These are phyloP conservation scores for Myxozyma melibiosi DNA, from an alignment of 805 yeast species.

Conservation along the genomic window DNA sequence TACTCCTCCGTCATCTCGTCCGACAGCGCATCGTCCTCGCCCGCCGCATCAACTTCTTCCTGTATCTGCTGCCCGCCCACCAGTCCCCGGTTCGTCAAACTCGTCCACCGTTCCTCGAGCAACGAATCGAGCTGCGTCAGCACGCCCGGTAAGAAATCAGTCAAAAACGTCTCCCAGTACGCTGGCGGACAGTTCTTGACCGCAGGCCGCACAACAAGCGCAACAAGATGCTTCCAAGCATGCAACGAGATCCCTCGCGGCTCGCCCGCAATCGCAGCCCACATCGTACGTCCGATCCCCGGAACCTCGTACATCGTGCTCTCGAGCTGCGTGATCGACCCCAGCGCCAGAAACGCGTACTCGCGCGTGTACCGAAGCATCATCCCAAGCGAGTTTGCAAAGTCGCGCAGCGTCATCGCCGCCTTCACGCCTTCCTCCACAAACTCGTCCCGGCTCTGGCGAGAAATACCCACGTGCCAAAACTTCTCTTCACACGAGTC, in stretches of 20 bases:
- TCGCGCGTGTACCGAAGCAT: slow-evolving; percentile 93
- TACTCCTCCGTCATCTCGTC: slow-evolving; percentile 99
- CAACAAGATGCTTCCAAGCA: slow-evolving; percentile 96
- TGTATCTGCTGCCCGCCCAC: slow-evolving; percentile 2
- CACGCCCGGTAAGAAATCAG: slow-evolving; percentile 74
- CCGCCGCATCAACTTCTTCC: slow-evolving; percentile 9
- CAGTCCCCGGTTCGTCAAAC: slow-evolving; percentile 48
- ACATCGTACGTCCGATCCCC: slow-evolving; percentile 68
- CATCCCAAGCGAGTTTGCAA: slow-evolving; percentile 97
- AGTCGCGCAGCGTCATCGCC: slow-evolving; percentile 88
- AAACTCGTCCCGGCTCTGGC: slow-evolving; percentile 90
- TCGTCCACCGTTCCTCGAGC: slow-evolving; percentile 73
- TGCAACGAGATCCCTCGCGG: slow-evolving; percentile 86
- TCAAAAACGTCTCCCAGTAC: slow-evolving; percentile 68
- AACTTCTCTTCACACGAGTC: slow-evolving; percentile 89
- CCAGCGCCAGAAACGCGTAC: slow-evolving; percentile 86
- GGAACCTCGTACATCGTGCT: slow-evolving; percentile 87
- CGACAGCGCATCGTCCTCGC: slow-evolving; percentile 59
- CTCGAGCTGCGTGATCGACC: slow-evolving; percentile 86
- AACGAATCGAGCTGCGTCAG: slow-evolving; percentile 71
- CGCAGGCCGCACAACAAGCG: slow-evolving; percentile 81
- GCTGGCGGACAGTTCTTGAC: slow-evolving; percentile 84
- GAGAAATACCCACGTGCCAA: slow-evolving; percentile 98
- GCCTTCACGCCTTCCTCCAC: slow-evolving; percentile 94
- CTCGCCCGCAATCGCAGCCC: slow-evolving; percentile 86